Evolutionary conservation across 2,329 filamentous ascomycete genomes (phyloP).

Genomic region (Acephala macrosclerotiorum): DNA sequence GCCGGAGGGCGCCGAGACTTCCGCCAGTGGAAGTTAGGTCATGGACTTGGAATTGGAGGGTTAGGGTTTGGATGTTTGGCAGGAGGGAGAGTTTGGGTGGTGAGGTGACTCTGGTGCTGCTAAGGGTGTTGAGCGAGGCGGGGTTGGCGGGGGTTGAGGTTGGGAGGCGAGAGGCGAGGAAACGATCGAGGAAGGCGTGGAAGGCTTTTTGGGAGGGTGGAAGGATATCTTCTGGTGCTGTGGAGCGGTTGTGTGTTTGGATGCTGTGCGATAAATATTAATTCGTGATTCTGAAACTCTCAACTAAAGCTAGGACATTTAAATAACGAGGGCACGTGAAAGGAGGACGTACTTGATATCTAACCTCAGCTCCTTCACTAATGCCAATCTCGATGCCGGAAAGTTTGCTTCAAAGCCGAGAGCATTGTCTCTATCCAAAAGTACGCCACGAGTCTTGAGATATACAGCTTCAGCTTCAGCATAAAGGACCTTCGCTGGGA

Average conservation of each 20-base stretch:
- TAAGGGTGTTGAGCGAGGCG: too few species aligned
- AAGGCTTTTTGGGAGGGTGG: not conserved
- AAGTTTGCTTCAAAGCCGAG: not conserved
- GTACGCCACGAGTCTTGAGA: not conserved
- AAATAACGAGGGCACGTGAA: too few species aligned
- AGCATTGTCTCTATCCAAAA: not conserved
- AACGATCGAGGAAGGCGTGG: not conserved
- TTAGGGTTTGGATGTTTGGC: not conserved
- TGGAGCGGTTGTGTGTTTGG: not conserved
- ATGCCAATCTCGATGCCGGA: not conserved
- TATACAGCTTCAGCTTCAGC: not conserved
- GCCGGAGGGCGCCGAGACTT: not conserved
- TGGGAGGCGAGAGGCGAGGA: too few species aligned
- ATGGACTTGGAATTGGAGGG: not conserved
- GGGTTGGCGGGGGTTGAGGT: too few species aligned
- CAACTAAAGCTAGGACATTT: not conserved
- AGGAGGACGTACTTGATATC: not conserved
- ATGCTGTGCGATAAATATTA: not conserved
- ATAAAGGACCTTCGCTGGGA: not conserved
- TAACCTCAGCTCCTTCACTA: not conserved
- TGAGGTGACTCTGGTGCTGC: too few species aligned
- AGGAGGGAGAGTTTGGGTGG: not conserved
- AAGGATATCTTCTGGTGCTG: not conserved
- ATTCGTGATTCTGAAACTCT: not conserved
- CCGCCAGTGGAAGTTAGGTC: not conserved